Conservation (phyloP, 805 yeast genomes). For the Ogataea naganishii region DNA sequence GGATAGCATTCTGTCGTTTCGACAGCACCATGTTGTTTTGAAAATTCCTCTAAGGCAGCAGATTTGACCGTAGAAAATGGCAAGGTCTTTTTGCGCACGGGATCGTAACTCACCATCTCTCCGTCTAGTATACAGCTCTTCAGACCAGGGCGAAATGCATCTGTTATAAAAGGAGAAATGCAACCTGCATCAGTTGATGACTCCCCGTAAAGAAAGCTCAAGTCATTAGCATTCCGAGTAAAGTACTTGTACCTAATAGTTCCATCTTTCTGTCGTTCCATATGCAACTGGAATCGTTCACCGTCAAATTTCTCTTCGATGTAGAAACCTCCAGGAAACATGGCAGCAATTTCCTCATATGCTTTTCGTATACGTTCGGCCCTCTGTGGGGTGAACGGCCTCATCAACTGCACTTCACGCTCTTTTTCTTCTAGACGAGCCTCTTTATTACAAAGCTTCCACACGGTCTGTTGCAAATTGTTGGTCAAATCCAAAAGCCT, state of each 20-base stretch:
- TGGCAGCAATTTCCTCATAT: slow-evolving; percentile 39
- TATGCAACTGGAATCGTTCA: slow-evolving; percentile 77
- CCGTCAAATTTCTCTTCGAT: slow-evolving; percentile 95
- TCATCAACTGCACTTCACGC: slow-evolving; percentile 32
- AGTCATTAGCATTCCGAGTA: slow-evolving; percentile 68
- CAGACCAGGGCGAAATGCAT: slow-evolving; percentile 19
- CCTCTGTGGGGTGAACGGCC: slow-evolving; percentile 70
- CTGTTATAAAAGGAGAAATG: slow-evolving; percentile 24
- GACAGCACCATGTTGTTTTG: slow-evolving; percentile 16
- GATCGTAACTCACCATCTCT: slow-evolving; percentile 88
- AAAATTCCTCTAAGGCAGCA: slow-evolving; percentile 50
- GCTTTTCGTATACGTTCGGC: slow-evolving; percentile 47
- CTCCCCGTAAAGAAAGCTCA: slow-evolving; percentile 58
- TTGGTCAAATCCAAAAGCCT: slow-evolving; percentile 57
- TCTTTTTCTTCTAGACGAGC: slow-evolving; percentile 32
- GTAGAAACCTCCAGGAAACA: slow-evolving; percentile 35
- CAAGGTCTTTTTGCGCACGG: slow-evolving; percentile 39
- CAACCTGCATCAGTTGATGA: slow-evolving; percentile 14
- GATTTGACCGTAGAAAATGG: slow-evolving; percentile 80
- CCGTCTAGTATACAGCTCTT: slow-evolving; percentile 61
- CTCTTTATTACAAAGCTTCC: slow-evolving; percentile 43
- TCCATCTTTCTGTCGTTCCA: slow-evolving; percentile 31
- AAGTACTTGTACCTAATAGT: slow-evolving; percentile 36
- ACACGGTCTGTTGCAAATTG: slow-evolving; percentile 51
- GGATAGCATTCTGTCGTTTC: slow-evolving; percentile 35